Percentiles rank a stretch among this genome's conserved stretches.
Evolutionary conservation across 257 asterid species (phyloP).

Genomic region (Mentha longifolia): DNA sequence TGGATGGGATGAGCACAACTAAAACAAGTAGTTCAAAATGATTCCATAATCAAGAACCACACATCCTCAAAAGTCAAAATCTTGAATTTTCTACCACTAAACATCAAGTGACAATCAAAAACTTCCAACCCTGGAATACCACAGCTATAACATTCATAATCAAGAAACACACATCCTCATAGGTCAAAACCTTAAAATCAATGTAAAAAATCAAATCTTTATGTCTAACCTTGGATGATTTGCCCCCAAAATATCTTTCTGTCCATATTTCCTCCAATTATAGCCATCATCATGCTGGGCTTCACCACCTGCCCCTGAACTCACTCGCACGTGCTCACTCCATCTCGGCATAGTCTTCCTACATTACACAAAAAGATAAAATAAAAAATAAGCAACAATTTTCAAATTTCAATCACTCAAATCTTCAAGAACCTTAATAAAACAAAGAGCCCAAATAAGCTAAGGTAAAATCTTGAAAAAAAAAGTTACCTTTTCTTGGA

Average conservation of each 20-base stretch:
- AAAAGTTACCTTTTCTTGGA: slow-evolving; percentile 60
- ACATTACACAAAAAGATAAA: slow-evolving; percentile 43
- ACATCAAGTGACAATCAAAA: not conserved
- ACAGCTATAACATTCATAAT: not conserved
- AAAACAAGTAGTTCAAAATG: not conserved
- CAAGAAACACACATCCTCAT: not conserved
- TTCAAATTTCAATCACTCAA: not conserved
- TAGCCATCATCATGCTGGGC: slow-evolving; percentile 66
- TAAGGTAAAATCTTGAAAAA: not conserved
- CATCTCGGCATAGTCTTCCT: slow-evolving; percentile 64
- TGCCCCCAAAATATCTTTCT: slow-evolving; percentile 82
- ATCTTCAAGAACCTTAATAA: not conserved
- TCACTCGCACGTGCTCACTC: slow-evolving; percentile 56
- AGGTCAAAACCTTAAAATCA: slow-evolving; percentile 11
- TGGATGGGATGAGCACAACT: not conserved
- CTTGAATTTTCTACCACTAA: not conserved
- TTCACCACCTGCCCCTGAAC: slow-evolving; percentile 52
- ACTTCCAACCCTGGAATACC: slow-evolving; percentile 63
- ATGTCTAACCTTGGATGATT: slow-evolving; percentile 66
- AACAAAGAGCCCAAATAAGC: not conserved
- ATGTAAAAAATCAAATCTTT: not conserved
- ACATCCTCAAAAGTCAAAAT: slow-evolving; percentile 29
- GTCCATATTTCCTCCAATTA: slow-evolving; percentile 94
- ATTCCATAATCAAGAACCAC: slow-evolving; percentile 14
- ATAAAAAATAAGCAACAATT: not conserved